Evolutionary conservation across 805 yeast species (phyloP), one percentile per base, ranked within the genome.

Genomic region (Maudiozyma turicensis): DNA sequence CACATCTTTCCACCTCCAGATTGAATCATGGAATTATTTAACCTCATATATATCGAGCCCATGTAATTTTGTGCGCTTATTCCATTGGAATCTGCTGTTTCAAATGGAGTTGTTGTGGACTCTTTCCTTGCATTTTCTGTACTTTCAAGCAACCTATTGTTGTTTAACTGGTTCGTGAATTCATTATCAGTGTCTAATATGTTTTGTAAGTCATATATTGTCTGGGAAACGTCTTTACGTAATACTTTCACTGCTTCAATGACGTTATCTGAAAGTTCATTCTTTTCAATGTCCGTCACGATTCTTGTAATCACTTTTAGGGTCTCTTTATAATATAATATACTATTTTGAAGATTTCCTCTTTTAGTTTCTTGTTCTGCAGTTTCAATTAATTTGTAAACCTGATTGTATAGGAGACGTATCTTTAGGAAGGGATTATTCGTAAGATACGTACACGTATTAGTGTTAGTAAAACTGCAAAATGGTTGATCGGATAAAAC

Each of bases 291-390:
- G 39, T 51, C 26, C 6, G 50, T 47, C 15, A 54, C 15, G 6
- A 56, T 49, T 11, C 51, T 48, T n/a, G 30, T 35, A 0, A 53
- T 41, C 29, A 50, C 49, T 6, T 14, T 37, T 11, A 28, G n/a
- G 2, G 52, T 44, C 3, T 47, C 45, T 14, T 44, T 49, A 32
- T 53, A 54, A 26, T 34, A 43, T 14, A 15, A 29, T 33, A 48
- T 30, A 14, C 50, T 40, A 9, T 43, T 48, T 32, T 11, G 47
- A 35, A 68, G 68, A 41, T 77, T 75, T 8, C 73, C 73, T 43
- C 69, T 67, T 32, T 70, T 51, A 1, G 72, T 69, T 10, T 76
- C 71, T 30, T 66, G 60, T 52, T 81, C 84, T 0, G 84, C 86
- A 43, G 67, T 70, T 48, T 74, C 75, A 15, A 79, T 78, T 4